Percentiles rank a stretch among this genome's conserved stretches.
Conservation (phyloP, 176 grass and related monocot genomes). For the Musa itinerans region DNA sequence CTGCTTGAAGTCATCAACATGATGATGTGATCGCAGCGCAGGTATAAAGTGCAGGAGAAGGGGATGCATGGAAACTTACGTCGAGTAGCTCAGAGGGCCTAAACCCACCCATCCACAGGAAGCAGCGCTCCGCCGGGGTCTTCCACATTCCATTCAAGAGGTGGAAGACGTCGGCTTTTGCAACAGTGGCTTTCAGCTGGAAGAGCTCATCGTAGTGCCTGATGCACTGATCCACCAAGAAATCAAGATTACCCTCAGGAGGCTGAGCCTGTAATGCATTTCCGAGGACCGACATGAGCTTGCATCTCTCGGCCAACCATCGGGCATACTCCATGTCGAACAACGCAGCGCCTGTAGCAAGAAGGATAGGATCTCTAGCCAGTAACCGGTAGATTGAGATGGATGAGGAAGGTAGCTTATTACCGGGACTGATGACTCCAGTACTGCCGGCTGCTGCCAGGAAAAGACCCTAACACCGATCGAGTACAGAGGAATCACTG, state of each 20-base stretch:
- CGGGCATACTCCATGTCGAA: slow-evolving; percentile 89
- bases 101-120: slow-evolving; percentile 8
- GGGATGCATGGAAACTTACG: background rate
- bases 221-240: slow-evolving; percentile 62
- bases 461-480: slow-evolving; percentile 48
- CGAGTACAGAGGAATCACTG: background rate
- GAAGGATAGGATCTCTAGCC: background rate
- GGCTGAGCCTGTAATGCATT: slow-evolving; percentile 56
- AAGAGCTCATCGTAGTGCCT: slow-evolving; percentile 1
- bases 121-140: slow-evolving; percentile 2
- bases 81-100: slow-evolving; percentile 1
- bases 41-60: background rate
- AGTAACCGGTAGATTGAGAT: background rate
- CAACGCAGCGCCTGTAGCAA: slow-evolving; percentile 49
- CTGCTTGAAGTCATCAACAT: background rate
- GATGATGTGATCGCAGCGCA: background rate
- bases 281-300: slow-evolving; percentile 46
- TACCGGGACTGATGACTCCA: slow-evolving; percentile 75
- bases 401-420: slow-evolving; percentile 6
- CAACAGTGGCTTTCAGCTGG: background rate
- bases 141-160: slow-evolving; percentile 2
- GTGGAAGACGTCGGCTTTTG: slow-evolving; percentile 5
- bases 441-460: slow-evolving; percentile 64
- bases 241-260: slow-evolving; percentile 48
- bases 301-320: slow-evolving; percentile 69